Evolutionary conservation across 2,329 filamentous ascomycete species (phyloP), one percentile per base, ranked within the genome.

Genomic region (Chrysoporthe deuterocubensis): DNA sequence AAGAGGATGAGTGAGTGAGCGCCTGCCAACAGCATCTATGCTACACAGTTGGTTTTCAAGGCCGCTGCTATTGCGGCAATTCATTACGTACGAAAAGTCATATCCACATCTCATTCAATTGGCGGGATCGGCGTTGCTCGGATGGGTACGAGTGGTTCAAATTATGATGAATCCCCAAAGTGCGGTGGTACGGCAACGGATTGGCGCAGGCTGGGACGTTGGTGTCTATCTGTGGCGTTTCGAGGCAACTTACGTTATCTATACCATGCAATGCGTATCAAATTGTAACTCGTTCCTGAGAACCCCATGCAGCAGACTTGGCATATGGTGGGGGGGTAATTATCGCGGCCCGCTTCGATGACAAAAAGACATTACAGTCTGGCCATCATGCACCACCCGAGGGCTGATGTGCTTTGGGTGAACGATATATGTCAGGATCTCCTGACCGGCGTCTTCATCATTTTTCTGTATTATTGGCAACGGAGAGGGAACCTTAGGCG

Each of bases 1-100:
- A 92, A 73, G 89, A 89, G 70, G 91, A 94, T 70, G 92, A 90
- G 69, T 70, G 92, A 90, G 69, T 65, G 37, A 65, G 34, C 16
- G 16, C 32, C 16, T 37, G 43, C 6, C n/a, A 4, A 18, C 44
- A 32, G 18, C 18, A n/a, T 7, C 34, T 18, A 42, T n/a, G 13
- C 16, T 5, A 14, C 57, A 43, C 7, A 59, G 9, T 11, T 59
- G 57, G 37, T 59, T 3, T 2, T 14, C 13, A 37, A 7, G 26
- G 32, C 32, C 50, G 8, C 21, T 32, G 7, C 21, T 9, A 54
- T 13, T 32, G 54, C 37, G 32, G 44, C 18, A 5, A n/a, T 46
- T 16, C 44, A 46, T 46, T n/a, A 3, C 4, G 3, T 16, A 18
- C 21, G 26, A 8, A 52, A 14, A 52, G 48, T 13, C n/a, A 26